Conservation (phyloP, 371 early-diverging fungal genomes). For the Cokeromyces recurvatus region DNA sequence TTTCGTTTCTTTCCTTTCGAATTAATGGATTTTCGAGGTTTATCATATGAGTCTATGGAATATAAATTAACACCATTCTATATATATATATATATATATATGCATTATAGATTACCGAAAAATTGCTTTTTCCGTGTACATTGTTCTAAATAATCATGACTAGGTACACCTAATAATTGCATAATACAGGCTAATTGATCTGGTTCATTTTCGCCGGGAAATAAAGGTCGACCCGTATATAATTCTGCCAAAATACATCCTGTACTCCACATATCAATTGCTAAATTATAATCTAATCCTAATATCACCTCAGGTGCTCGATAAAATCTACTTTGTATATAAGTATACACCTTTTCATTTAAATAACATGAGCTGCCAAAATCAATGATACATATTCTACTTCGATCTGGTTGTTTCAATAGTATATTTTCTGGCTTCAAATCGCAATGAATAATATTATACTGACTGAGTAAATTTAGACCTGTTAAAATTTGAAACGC, state of each 20-base stretch:
- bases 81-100: background rate
- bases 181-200: slow-evolving; percentile 94
- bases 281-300: slow-evolving; percentile 78
- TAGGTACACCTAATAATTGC: slow-evolving; percentile 87
- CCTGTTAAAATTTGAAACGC: slow-evolving; percentile 80
- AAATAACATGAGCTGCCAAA: slow-evolving; percentile 85
- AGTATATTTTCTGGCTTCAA: slow-evolving; percentile 92
- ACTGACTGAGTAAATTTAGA: slow-evolving; percentile 58
- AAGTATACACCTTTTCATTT: slow-evolving; percentile 80
- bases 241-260: slow-evolving; percentile 98
- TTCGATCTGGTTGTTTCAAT: slow-evolving; percentile 48
- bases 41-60: slow-evolving; percentile 53
- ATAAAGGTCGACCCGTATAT: slow-evolving; percentile 81
- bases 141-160: slow-evolving; percentile 65
- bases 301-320: slow-evolving; percentile 95
- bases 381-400: slow-evolving; percentile 86
- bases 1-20: slow-evolving; percentile 82
- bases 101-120: slow-evolving; percentile 58
- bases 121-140: slow-evolving; percentile 79
- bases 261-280: slow-evolving; percentile 98
- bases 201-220: slow-evolving; percentile 96
- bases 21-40: slow-evolving; percentile 68
- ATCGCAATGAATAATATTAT: slow-evolving; percentile 92
- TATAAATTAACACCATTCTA: no score
- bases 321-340: slow-evolving; percentile 96